Conservation (phyloP, 1,284 basidiomycete genomes). For the Trametes pubescens region DNA sequence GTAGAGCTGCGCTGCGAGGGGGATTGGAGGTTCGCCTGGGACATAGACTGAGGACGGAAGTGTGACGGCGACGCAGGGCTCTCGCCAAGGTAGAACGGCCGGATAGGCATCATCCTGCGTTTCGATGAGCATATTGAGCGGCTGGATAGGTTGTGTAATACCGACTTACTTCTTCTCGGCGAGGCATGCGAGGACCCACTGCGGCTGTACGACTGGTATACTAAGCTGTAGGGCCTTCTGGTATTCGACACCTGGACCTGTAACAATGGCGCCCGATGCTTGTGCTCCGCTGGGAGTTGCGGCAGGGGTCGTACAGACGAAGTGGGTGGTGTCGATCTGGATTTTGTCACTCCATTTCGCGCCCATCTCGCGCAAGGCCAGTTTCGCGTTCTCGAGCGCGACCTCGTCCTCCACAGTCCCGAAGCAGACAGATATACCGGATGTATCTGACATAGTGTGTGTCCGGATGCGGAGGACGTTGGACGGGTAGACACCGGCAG, state of each 20-base stretch:
- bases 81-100: conserved; percentile 81
- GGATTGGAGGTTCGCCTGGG: conserved; percentile 62
- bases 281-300: conserved; percentile 69
- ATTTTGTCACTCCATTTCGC: conserved; percentile 92
- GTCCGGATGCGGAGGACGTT: conserved; percentile 85
- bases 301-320: conserved; percentile 91
- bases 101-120: conserved; percentile 85
- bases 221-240: conserved; percentile 90
- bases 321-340: conserved; percentile 96
- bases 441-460: conserved; percentile 93
- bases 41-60: conserved; percentile 78
- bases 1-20: conserved; percentile 51
- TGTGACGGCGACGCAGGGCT: conserved; percentile 58
- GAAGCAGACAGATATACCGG: conserved; percentile 92
- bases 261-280: conserved; percentile 55
- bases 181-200: conserved; percentile 90
- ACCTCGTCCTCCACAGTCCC: conserved; percentile 84
- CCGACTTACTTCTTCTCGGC: conserved; percentile 76
- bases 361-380: conserved; percentile 82
- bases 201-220: conserved; percentile 90
- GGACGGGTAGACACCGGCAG: conserved; percentile 88
- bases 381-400: conserved; percentile 80
- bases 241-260: conserved; percentile 83
- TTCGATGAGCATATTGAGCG: conserved; percentile 4
- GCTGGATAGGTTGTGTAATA: neutral